phyloP scores from a whole-genome alignment of 1,284 basidiomycete species.

The Malassezia globosa region DNA sequence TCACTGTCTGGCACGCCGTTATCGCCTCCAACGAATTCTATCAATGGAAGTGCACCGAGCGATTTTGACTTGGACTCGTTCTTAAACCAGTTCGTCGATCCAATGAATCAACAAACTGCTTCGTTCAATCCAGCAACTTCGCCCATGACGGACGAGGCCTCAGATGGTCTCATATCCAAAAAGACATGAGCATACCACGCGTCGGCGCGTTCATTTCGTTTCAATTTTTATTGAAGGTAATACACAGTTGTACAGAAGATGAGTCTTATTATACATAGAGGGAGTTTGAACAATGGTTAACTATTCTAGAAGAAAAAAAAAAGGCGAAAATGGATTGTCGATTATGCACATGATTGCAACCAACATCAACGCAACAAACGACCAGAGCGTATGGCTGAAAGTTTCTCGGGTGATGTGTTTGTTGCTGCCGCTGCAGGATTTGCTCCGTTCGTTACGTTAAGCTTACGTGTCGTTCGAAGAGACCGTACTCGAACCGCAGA shows the following conservation, averaged over 20 bases:
- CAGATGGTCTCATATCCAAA: not conserved
- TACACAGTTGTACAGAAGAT: too few species aligned
- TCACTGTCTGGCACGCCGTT: not conserved
- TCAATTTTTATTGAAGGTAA: too few species aligned
- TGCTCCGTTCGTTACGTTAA: not conserved
- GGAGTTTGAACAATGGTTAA: too few species aligned
- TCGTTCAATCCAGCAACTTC: not conserved
- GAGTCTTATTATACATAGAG: too few species aligned
- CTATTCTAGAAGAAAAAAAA: too few species aligned
- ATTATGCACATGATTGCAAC: too few species aligned
- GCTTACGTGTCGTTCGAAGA: not conserved
- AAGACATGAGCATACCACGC: not conserved
- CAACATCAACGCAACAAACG: too few species aligned
- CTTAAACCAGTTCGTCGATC: slow-evolving; percentile 34
- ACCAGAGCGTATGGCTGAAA: too few species aligned
- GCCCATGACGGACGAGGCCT: not conserved
- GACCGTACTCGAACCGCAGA: not conserved
- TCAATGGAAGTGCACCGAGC: not conserved
- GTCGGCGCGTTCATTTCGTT: too few species aligned
- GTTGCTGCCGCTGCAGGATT: too few species aligned
- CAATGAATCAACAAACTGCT: slow-evolving; percentile 3
- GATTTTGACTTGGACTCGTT: slow-evolving; percentile 41
- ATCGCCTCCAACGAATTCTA: not conserved
- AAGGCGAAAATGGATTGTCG: too few species aligned
- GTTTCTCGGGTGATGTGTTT: too few species aligned